phyloP scores from a whole-genome alignment of 2,329 filamentous ascomycete genomes.

The Diaporthe longicolla region DNA sequence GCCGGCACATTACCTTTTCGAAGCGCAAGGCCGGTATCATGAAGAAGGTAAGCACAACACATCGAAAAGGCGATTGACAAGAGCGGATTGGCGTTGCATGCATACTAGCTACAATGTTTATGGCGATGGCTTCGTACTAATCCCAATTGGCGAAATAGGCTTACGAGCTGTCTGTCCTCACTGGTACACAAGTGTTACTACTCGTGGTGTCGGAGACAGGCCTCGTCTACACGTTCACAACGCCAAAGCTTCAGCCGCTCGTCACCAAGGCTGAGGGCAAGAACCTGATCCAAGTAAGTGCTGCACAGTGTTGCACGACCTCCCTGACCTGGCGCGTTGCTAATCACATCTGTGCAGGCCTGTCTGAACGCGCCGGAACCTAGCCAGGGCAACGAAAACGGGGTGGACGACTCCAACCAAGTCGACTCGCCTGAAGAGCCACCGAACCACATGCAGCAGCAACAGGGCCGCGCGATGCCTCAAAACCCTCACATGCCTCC shows the following conservation, averaged over 20 bases:
- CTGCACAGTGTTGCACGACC: slow-evolving; percentile 37
- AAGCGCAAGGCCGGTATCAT: slow-evolving; percentile 99
- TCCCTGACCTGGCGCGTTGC: slow-evolving; percentile 28
- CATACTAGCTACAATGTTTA: neutral
- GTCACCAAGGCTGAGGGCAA: slow-evolving; percentile 99
- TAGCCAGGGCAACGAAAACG: slow-evolving; percentile 83
- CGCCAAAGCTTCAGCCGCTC: slow-evolving; percentile 96
- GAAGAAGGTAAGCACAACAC: slow-evolving; percentile 84
- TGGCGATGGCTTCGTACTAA: slow-evolving; percentile 31
- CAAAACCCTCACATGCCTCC: slow-evolving; percentile 74
- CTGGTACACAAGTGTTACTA: slow-evolving; percentile 95
- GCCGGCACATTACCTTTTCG: slow-evolving; percentile 98
- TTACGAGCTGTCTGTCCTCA: slow-evolving; percentile 97
- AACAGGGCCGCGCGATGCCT: slow-evolving; percentile 74
- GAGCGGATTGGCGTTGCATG: neutral
- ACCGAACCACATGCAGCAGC: slow-evolving; percentile 78
- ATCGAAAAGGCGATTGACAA: neutral
- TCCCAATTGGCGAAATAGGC: slow-evolving; percentile 65
- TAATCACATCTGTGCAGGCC: slow-evolving; percentile 72
- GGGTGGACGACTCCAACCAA: slow-evolving; percentile 80
- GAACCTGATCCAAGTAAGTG: slow-evolving; percentile 95
- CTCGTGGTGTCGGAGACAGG: slow-evolving; percentile 98
- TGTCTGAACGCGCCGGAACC: slow-evolving; percentile 98
- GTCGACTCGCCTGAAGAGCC: slow-evolving; percentile 95
- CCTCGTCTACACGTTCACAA: slow-evolving; percentile 98